phyloP scores from a whole-genome alignment of 2,329 filamentous ascomycete genomes.

The Diaporthe sp. region DNA sequence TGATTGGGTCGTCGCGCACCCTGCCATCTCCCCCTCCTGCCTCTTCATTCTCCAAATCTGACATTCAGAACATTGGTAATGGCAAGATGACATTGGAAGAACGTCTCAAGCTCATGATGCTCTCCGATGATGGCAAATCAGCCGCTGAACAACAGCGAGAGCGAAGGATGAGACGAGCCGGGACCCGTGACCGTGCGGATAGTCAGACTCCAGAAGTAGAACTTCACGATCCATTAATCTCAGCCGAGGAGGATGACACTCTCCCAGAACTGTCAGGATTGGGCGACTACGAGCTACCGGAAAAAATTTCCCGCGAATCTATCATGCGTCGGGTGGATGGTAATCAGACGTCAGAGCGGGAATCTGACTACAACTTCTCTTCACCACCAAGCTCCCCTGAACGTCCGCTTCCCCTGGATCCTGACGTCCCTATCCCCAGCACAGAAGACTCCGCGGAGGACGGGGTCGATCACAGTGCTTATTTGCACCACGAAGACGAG shows the following conservation, averaged over 20 bases:
- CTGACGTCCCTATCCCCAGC: conserved; percentile 90
- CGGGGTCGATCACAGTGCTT: conserved; percentile 72
- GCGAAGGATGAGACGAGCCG: conserved; percentile 76
- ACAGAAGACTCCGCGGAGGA: conserved; percentile 78
- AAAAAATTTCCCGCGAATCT: conserved; percentile 91
- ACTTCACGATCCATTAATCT: conserved; percentile 55
- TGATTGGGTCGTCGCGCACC: conserved; percentile 75
- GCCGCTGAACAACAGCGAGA: conserved; percentile 77
- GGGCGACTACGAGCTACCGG: conserved; percentile 76
- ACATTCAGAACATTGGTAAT: conserved; percentile 82
- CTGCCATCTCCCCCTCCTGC: conserved; percentile 82
- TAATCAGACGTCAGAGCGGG: conserved; percentile 66
- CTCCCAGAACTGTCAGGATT: conserved; percentile 72
- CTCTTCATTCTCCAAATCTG: conserved; percentile 75
- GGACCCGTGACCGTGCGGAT: conserved; percentile 56
- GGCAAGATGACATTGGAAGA: conserved; percentile 88
- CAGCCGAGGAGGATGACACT: conserved; percentile 70
- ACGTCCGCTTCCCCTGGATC: conserved; percentile 77
- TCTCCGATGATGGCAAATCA: conserved; percentile 77
- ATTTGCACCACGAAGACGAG: conserved; percentile 60
- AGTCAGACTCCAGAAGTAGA: conserved; percentile 61
- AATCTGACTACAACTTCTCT: conserved; percentile 75
- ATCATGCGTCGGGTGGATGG: conserved; percentile 91
- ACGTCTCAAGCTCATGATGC: conserved; percentile 88
- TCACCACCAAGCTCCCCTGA: conserved; percentile 73